Evolutionary conservation across 495 filamentous ascomycete species (phyloP), one percentile per base, ranked within the genome.

Genomic region (Podospora pseudocomata): DNA sequence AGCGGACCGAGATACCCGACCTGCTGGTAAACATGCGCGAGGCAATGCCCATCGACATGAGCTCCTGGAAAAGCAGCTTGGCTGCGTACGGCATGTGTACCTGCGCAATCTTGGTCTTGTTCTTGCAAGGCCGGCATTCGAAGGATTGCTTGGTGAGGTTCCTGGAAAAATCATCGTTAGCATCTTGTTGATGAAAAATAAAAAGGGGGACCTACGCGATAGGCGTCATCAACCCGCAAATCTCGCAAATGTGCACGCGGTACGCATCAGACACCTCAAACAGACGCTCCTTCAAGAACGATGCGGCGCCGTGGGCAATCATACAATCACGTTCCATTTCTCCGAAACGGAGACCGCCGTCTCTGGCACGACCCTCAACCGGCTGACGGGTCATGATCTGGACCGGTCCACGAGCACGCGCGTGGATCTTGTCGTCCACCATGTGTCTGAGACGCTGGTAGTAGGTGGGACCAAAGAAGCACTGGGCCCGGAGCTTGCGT

Each of bases 251-350:
- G 77, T 99, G 96, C 64, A 99, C 96, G 72, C 93, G 84, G 86
- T 97, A 98, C n/a, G 95, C 94, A 80, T 99, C 95, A 67, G 90
- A 93, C 57, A 98, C 96, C 78, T 97, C 94, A 72, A 99, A 97
- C 69, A 99, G 82, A 70, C 94, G 85, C 85, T 99, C 95, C 83
- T 97, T 97, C 77, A 99, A 83, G 87, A 99, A 98, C 4, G 93
- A 88, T 69, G 91, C 93, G 30, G 95, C 95, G 76, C 95, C 95
- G 80, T 99, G 96, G 32, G 96, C 91, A 79, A 99, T 98, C 96
- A 99, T 98, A 81, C 95, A 99, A 86, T 99, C 95, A 79, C 95
- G 94, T 81, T 99, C 95, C 95, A 99, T 99, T 85, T 99, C 95
- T 87, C 95, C 95, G 86, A 99, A 99, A 74, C 95, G 93, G 59